These are phyloP conservation scores for Pleodorina starrii DNA, from an alignment of 139 green algal genomes.

Conservation along the genomic window DNA sequence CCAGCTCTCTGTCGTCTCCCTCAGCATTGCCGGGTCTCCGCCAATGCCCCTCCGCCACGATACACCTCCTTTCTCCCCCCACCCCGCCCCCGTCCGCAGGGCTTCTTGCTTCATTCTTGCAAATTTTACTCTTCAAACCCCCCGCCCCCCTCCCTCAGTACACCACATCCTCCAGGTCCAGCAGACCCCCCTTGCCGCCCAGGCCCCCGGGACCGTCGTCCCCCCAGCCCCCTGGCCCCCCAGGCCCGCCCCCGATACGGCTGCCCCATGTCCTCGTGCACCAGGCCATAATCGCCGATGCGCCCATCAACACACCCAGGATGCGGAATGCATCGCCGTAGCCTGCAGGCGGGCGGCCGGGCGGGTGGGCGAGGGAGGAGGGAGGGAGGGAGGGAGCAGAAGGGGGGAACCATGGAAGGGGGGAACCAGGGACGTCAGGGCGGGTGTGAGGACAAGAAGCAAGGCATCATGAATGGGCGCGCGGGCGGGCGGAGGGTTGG, in stretches of 20 bases:
- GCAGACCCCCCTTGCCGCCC: not conserved
- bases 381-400: not conserved
- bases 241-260: no score
- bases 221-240: not conserved
- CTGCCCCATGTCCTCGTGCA: constrained; percentile 18
- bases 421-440: no score
- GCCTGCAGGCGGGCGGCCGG: not conserved
- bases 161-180: constrained; percentile 5
- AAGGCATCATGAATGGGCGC: no score
- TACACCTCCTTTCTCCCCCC: no score
- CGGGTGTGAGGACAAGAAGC: no score
- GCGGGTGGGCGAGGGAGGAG: not conserved
- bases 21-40: no score
- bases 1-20: no score
- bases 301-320: constrained; percentile 48
- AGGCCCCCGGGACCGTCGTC: not conserved
- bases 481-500: no score
- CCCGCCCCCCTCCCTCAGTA: not conserved
- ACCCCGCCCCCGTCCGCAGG: no score
- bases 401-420: not conserved
- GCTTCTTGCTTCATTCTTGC: no score
- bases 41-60: no score
- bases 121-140: no score
- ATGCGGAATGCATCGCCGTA: constrained; percentile 44
- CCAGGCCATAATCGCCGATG: constrained; percentile 41